Conservation (phyloP, 495 filamentous ascomycete genomes). For the Hyaloscypha finlandica region DNA sequence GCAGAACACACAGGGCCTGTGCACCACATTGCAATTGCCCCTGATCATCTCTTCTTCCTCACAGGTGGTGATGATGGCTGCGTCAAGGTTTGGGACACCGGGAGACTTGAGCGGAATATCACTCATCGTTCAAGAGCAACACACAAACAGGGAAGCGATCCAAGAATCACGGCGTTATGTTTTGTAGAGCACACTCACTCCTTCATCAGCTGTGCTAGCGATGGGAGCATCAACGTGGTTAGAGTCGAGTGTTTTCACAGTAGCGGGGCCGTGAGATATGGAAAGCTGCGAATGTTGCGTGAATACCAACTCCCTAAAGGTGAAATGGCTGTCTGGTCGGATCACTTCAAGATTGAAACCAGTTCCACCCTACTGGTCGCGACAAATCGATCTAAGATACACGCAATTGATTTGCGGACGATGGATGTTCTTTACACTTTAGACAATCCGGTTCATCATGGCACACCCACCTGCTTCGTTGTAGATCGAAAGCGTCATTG, state of each 20-base stretch:
- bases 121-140: constrained; percentile 87
- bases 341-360: constrained; percentile 83
- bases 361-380: constrained; percentile 81
- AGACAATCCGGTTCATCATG: constrained; percentile 90
- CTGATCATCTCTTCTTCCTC: constrained; percentile 93
- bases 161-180: constrained; percentile 75
- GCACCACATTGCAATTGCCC: constrained; percentile 78
- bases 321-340: constrained; percentile 87
- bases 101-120: constrained; percentile 84
- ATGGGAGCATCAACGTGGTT: constrained; percentile 89
- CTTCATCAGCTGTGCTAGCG: constrained; percentile 85
- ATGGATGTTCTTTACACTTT: constrained; percentile 82
- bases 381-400: constrained; percentile 79
- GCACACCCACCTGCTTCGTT: constrained; percentile 90
- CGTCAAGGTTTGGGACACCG: constrained; percentile 93
- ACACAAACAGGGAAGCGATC: constrained; percentile 67
- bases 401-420: constrained; percentile 84
- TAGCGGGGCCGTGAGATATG: constrained; percentile 66
- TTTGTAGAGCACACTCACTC: constrained; percentile 95
- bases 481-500: constrained; percentile 82
- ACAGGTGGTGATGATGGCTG: constrained; percentile 91
- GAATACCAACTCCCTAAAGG: constrained; percentile 74
- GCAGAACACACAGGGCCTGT: constrained; percentile 83
- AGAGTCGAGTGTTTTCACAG: constrained; percentile 74
- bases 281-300: constrained; percentile 72